Percentiles rank a stretch among this genome's conserved stretches.
phyloP scores from a whole-genome alignment of 108 stramenopile genomes.

The Skeletonema tropicum region DNA sequence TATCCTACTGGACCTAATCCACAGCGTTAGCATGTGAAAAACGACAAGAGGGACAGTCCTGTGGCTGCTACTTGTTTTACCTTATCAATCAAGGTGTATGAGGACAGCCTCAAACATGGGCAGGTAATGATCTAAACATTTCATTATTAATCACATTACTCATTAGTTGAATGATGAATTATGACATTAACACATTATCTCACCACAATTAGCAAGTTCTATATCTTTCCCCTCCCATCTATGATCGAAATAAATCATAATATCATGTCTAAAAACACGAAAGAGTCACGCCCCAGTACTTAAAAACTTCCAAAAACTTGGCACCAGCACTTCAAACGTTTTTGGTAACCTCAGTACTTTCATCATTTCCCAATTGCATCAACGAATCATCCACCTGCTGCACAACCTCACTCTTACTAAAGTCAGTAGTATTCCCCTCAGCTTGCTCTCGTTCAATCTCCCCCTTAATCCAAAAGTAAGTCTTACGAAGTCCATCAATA shows the following conservation, averaged over 20 bases:
- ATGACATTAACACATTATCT: not conserved
- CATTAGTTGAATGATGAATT: not conserved
- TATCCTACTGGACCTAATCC: too few species aligned
- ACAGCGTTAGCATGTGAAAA: too few species aligned
- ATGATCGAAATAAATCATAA: not conserved
- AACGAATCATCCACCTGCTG: constrained; percentile 91
- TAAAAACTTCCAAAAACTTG: too few species aligned
- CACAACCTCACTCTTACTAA: constrained; percentile 86
- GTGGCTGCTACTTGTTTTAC: too few species aligned
- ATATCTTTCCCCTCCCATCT: not conserved
- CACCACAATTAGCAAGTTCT: not conserved
- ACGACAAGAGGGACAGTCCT: too few species aligned
- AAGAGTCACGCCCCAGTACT: not conserved
- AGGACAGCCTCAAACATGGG: too few species aligned
- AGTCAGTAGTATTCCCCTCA: constrained; percentile 68
- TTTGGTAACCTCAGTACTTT: constrained; percentile 39
- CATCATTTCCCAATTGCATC: constrained; percentile 84
- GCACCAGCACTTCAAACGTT: not conserved
- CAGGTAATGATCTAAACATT: too few species aligned
- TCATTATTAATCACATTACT: too few species aligned
- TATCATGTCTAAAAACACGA: not conserved
- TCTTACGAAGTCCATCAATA: constrained; percentile 86
- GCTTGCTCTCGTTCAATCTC: constrained; percentile 82
- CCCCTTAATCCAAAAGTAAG: constrained; percentile 97
- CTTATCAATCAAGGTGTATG: too few species aligned